Conservation (phyloP, 2,329 filamentous ascomycete genomes). For the Verticillium albo-atrum region DNA sequence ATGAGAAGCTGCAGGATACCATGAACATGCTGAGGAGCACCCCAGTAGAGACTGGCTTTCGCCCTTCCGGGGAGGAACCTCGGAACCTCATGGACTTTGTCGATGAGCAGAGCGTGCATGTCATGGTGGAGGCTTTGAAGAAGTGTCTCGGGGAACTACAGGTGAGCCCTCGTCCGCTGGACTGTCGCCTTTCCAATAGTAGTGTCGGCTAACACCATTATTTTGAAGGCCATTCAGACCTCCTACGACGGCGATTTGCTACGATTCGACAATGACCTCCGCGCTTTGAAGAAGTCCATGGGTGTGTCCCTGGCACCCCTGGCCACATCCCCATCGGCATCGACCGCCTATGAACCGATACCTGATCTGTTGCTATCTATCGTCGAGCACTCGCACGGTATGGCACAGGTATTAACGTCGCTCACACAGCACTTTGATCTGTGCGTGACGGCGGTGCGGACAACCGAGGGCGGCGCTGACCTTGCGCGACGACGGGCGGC, state of each 20-base stretch:
- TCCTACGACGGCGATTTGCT: conserved; percentile 74
- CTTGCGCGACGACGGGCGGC: conserved; percentile 64
- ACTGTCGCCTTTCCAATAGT: conserved; percentile 1
- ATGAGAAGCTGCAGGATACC: conserved; percentile 60
- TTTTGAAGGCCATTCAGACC: conserved; percentile 53
- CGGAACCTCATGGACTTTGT: conserved; percentile 72
- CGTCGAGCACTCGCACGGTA: conserved; percentile 71
- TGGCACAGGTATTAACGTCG: conserved; percentile 76
- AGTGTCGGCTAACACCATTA: conserved; percentile 10
- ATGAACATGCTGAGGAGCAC: conserved; percentile 62
- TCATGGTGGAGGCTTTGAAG: conserved; percentile 62
- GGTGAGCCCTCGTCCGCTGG: conserved; percentile 29
- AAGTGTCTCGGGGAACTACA: conserved; percentile 67
- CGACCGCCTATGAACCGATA: conserved; percentile 36
- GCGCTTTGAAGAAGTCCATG: conserved; percentile 57
- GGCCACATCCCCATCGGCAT: conserved; percentile 26
- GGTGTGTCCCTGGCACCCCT: conserved; percentile 30
- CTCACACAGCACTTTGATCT: conserved; percentile 88
- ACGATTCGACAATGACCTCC: conserved; percentile 71
- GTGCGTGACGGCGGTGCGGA: conserved; percentile 85
- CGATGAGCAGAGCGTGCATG: conserved; percentile 65
- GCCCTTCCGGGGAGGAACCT: conserved; percentile 51
- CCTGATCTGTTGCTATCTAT: conserved; percentile 56
- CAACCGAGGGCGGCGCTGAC: conserved; percentile 76
- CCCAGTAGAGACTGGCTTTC: conserved; percentile 58